Conservation (phyloP, 2,329 filamentous ascomycete species). For the Chaetothyriales sp. region DNA sequence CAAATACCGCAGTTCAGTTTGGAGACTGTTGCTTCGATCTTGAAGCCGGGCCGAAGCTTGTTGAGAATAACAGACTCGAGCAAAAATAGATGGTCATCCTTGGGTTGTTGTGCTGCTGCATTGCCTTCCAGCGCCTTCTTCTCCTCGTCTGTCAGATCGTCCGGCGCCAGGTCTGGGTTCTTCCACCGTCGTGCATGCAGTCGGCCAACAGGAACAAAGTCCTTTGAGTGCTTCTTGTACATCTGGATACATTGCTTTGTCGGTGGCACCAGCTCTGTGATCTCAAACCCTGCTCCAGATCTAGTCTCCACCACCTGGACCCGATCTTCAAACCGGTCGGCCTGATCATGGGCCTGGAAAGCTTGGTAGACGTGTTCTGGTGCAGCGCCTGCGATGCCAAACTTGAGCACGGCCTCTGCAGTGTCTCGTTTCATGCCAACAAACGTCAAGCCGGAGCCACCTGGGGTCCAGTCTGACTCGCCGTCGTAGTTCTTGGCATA, state of each 20-base stretch:
- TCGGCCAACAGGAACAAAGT: conserved; percentile 38
- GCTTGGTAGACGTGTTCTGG: conserved; percentile 23
- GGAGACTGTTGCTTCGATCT: conserved; percentile 41
- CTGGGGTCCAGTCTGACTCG: conserved; percentile 26
- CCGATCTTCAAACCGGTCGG: conserved; percentile 25
- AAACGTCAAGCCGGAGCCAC: conserved; percentile 16
- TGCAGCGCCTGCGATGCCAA: conserved; percentile 35
- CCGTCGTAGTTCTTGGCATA: conserved; percentile 30
- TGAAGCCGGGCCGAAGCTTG: conserved; percentile 50
- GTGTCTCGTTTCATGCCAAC: conserved; percentile 31
- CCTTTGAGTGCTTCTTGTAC: conserved; percentile 29
- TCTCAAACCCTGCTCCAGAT: conserved; percentile 39
- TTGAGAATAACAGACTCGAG: conserved; percentile 48
- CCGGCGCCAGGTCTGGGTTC: conserved; percentile 26
- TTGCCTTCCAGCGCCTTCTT: conserved; percentile 1
- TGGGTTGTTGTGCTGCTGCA: conserved; percentile 8
- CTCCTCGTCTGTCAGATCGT: conserved; percentile 26
- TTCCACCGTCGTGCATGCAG: conserved; percentile 37
- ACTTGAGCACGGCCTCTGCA: conserved; percentile 36
- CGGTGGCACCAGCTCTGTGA: conserved; percentile 38
- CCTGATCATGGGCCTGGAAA: conserved; percentile 20
- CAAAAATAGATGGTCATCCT: conserved; percentile 41
- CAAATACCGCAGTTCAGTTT: conserved; percentile 44
- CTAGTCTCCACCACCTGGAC: conserved; percentile 31
- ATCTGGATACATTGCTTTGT: conserved; percentile 29